A percentile compares a stretch with the other conserved stretches of the same genome.
Conservation (phyloP, 2,329 filamentous ascomycete genomes). For the Fusarium piperis region DNA sequence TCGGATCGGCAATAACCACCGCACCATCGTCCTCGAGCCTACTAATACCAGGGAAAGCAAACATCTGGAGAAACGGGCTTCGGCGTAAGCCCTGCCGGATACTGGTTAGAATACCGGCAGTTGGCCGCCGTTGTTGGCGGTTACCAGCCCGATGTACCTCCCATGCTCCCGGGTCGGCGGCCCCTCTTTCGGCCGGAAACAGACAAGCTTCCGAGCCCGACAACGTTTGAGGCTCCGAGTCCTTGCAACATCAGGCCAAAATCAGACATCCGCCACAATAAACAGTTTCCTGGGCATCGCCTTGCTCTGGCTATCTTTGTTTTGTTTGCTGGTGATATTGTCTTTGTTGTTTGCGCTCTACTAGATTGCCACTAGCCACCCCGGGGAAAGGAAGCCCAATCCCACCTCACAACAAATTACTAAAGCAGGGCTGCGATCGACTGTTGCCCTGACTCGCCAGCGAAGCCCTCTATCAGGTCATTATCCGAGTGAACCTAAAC, state of each 20-base stretch:
- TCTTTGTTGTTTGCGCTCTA: background rate
- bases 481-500: conserved; percentile 7
- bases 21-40: background rate
- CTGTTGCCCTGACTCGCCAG: conserved; percentile 20
- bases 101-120: background rate
- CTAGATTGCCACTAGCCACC: background rate
- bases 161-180: conserved; percentile 22
- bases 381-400: background rate
- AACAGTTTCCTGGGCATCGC: background rate
- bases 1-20: background rate
- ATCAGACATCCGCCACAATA: conserved; percentile 24
- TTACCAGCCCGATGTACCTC: conserved; percentile 14
- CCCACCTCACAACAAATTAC: conserved; percentile 13
- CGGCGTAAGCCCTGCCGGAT: background rate
- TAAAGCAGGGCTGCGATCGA: conserved; percentile 22
- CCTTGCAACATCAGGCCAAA: conserved; percentile 28
- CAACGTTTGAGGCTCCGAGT: conserved; percentile 17
- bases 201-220: conserved; percentile 22
- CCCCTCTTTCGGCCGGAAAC: conserved; percentile 33
- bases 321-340: background rate
- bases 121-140: background rate
- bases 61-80: background rate
- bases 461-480: conserved; percentile 10
- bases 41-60: background rate
- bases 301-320: background rate